Evolutionary conservation across 2,329 filamentous ascomycete genomes (phyloP).

Genomic region (Spiromastix sp.): DNA sequence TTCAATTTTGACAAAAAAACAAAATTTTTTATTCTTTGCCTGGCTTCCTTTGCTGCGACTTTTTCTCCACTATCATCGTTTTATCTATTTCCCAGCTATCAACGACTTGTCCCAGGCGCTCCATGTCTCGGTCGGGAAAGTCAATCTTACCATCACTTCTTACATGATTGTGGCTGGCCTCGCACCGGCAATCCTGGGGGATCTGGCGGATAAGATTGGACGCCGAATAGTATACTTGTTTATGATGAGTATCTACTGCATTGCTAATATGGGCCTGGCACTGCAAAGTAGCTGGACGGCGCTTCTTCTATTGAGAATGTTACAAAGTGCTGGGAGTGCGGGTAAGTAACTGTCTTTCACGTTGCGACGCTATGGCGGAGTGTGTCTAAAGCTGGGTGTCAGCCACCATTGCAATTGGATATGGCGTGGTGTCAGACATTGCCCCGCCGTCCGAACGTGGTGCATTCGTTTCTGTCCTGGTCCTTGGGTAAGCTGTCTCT

Average conservation of each 20-base stretch:
- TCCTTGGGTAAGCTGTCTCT: conserved; percentile 5
- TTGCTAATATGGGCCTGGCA: conserved; percentile 13
- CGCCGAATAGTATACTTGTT: conserved; percentile 10
- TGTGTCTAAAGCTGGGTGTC: too few species aligned
- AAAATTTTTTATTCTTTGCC: too few species aligned
- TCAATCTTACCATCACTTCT: conserved; percentile 10
- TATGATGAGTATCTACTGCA: conserved; percentile 10
- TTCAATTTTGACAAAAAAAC: too few species aligned
- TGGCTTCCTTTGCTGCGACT: too few species aligned
- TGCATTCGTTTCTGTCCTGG: conserved; percentile 11
- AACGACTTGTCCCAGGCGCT: conserved; percentile 23
- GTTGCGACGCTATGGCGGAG: too few species aligned
- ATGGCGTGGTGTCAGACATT: conserved; percentile 15
- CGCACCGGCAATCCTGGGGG: conserved; percentile 10
- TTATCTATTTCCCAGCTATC: conserved; percentile 31
- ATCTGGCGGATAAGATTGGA: conserved; percentile 10
- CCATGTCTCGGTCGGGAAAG: conserved; percentile 19
- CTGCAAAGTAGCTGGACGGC: conserved; percentile 9
- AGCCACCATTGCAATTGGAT: conserved; percentile 11
- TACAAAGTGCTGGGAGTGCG: conserved; percentile 10
- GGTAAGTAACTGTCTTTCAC: too few species aligned
- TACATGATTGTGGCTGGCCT: conserved; percentile 12
- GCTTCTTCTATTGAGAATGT: conserved; percentile 11
- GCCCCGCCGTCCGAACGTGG: conserved; percentile 11
- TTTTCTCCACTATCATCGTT: too few species aligned